Base-by-base conservation (phyloP, 2,329 filamentous ascomycete genomes). In the Sordariomycetes sp. region DNA sequence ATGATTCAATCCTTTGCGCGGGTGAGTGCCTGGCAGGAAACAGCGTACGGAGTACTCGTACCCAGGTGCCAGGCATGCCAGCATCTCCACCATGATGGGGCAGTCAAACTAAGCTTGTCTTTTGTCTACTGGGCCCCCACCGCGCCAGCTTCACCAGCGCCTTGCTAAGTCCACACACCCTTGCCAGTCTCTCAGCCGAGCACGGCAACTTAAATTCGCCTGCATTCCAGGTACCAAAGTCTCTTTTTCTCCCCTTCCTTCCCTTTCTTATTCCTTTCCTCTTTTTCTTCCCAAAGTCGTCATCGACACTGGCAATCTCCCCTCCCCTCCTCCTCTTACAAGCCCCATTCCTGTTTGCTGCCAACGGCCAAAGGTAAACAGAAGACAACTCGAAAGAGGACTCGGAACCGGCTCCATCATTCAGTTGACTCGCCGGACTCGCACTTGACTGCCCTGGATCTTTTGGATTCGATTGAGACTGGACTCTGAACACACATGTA, bases 181-280 rank as follows among this genome's bases (percentile, higher is more conserved):
- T 14, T 28, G 25, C 8, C 25, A 28, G 25, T 8, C 8, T n/a
- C n/a, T 15, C n/a, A 28, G 25, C 25, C 8, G 25, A 21, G 8
- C 18, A 24, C 6, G 14, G 21, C 19, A 27, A 7, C 21, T 35
- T 38, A 34, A 34, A 38, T 38, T 21, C 26, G 15, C 17, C 9
- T 23, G 20, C 18, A 25, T 29, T 34, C 32, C 33, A 27, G 17
- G 36, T 38, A 38, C 36, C 36, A 32, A 38, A 32, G 32, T 38
- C 32, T 38, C 35, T 33, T 30, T 28, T 31, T 26, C 21, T 14
- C 19, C 27, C 29, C 26, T 25, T 12, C 11, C 5, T 29, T 29
- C 23, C 28, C 30, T 18, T 33, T 30, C 26, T 23, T 33, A 28
- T 33, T 31, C 21, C 31, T 30, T 40, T 31, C 25, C 26, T 30